Percentiles rank a stretch among this genome's conserved stretches.
Conservation (phyloP, 345 rosid genomes). For the Litchi chinensis region DNA sequence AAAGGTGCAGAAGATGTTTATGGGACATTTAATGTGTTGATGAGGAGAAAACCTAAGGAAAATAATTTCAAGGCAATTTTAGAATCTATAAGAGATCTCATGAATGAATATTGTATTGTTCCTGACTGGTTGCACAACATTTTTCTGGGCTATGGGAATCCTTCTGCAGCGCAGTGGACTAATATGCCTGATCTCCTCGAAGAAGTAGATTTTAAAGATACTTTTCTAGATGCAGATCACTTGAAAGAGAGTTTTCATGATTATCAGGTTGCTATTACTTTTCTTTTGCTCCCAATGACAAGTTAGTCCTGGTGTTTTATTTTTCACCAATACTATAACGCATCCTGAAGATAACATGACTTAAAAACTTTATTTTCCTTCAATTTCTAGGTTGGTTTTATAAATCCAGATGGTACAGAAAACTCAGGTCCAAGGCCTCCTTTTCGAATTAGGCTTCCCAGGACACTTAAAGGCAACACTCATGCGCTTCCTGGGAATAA, state of each 20-base stretch:
- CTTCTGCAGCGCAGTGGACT: conserved; percentile 99
- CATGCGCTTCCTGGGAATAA: conserved; percentile 84
- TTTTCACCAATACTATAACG: not conserved
- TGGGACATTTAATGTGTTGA: conserved; percentile 81
- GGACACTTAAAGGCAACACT: conserved; percentile 59
- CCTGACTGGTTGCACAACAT: conserved; percentile 97
- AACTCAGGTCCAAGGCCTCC: conserved; percentile 76
- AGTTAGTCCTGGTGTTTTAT: conserved; percentile 1
- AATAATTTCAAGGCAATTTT: conserved; percentile 98
- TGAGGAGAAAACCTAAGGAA: conserved; percentile 99
- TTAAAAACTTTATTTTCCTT: conserved; percentile 15
- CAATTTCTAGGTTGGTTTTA: conserved; percentile 62
- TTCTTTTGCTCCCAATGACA: conserved; percentile 14
- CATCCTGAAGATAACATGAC: not conserved
- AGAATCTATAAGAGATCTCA: conserved; percentile 98
- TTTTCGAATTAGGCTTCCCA: conserved; percentile 77
- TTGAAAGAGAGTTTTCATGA: conserved; percentile 73
- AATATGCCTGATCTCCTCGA: conserved; percentile 96
- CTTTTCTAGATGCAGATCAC: conserved; percentile 81
- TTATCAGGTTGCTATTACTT: conserved; percentile 60
- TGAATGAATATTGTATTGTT: conserved; percentile 98
- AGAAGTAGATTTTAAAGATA: conserved; percentile 91
- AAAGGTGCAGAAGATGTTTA: conserved; percentile 94
- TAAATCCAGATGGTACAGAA: conserved; percentile 68
- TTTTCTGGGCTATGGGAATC: conserved; percentile 97